These are phyloP conservation scores for Rhodotorula babjevae DNA, from an alignment of 768 basidiomycete species.

Conservation along the genomic window DNA sequence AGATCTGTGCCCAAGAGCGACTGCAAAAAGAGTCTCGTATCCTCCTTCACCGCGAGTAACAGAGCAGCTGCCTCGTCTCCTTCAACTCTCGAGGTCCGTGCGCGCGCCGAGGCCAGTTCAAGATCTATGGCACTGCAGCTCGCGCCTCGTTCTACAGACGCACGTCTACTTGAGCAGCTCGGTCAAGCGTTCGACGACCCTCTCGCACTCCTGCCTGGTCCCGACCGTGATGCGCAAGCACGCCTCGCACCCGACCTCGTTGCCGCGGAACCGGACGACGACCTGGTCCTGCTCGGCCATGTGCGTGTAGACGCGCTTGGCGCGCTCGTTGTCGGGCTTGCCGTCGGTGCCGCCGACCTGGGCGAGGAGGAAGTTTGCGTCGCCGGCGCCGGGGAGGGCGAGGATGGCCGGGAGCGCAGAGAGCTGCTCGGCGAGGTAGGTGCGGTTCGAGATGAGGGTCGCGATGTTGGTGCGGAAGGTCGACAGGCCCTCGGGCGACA, in stretches of 20 bases:
- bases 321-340: constrained; percentile 60
- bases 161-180: constrained; percentile 38
- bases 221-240: constrained; percentile 89
- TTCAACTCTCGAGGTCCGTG: no score
- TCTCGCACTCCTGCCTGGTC: constrained; percentile 68
- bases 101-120: no score
- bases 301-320: constrained; percentile 63
- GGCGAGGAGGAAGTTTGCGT: constrained; percentile 86
- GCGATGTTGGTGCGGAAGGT: constrained; percentile 61
- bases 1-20: no score
- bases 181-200: constrained; percentile 57
- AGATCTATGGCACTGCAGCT: no score
- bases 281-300: constrained; percentile 63
- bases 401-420: constrained; percentile 49
- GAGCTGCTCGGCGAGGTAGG: constrained; percentile 56
- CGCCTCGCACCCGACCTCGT: constrained; percentile 76
- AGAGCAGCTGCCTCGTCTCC: no score
- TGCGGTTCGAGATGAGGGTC: constrained; percentile 60
- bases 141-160: neutral
- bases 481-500: constrained; percentile 59
- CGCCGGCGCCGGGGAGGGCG: constrained; percentile 65
- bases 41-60: no score
- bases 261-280: constrained; percentile 84
- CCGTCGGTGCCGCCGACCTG: constrained; percentile 57
- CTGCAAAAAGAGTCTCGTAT: no score